These are phyloP conservation scores for Aspergillus melleus DNA, from an alignment of 2,329 filamentous ascomycete genomes.

Conservation along the genomic window DNA sequence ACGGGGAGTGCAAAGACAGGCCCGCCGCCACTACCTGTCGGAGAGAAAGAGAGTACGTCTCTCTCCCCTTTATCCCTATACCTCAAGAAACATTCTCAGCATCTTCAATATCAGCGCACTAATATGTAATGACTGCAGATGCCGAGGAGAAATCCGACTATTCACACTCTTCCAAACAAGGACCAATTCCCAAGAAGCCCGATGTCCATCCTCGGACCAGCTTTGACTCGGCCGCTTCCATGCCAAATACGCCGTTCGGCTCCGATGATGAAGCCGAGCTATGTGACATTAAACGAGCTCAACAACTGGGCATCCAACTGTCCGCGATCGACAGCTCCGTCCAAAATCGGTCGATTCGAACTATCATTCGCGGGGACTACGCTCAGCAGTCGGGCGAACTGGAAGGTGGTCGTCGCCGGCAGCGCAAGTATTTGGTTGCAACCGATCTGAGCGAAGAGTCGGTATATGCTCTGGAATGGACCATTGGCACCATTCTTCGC, in stretches of 20 bases:
- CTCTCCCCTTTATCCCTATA: background rate
- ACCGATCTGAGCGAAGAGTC: conserved; percentile 94
- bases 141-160: conserved; percentile 15
- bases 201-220: conserved; percentile 79
- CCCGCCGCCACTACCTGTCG: background rate
- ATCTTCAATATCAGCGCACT: background rate
- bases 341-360: conserved; percentile 79
- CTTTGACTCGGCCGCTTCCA: conserved; percentile 65
- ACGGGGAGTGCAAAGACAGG: background rate
- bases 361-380: conserved; percentile 88
- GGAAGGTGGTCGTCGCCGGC: conserved; percentile 72
- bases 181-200: conserved; percentile 42
- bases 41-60: conserved; percentile 3
- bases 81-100: no score
- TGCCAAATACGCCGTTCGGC: conserved; percentile 63
- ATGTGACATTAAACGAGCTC: conserved; percentile 81
- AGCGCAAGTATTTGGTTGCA: conserved; percentile 91
- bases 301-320: conserved; percentile 77
- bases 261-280: conserved; percentile 86
- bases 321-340: conserved; percentile 74
- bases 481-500: conserved; percentile 88
- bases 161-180: conserved; percentile 41
- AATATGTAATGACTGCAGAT: conserved; percentile 1
- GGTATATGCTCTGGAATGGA: conserved; percentile 94
- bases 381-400: conserved; percentile 69